Conservation (phyloP, 345 rosid species). For the Theobroma cacao region DNA sequence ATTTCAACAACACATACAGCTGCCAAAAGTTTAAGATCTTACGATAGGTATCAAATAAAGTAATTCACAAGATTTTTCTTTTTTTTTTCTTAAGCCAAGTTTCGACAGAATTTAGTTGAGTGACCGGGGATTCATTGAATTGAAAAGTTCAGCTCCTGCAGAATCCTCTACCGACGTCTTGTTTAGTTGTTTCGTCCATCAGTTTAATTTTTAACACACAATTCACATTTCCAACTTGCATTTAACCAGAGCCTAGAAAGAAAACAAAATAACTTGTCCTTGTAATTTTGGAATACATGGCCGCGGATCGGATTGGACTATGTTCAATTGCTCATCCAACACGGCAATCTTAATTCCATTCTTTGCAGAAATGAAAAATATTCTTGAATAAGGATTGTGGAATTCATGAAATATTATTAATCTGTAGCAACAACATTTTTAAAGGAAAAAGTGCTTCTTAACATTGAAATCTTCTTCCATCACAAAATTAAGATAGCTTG, state of each 20-base stretch:
- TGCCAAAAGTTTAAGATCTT: conserved; percentile 25
- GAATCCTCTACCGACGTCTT: not conserved
- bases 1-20: conserved; percentile 19
- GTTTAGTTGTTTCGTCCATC: not conserved
- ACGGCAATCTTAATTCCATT: conserved; percentile 7
- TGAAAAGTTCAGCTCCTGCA: not conserved
- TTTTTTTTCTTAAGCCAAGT: not conserved
- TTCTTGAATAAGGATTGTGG: not conserved
- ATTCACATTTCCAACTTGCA: not conserved
- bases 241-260: not conserved
- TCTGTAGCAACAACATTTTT: not conserved
- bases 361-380: conserved; percentile 2
- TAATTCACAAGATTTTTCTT: conserved; percentile 1
- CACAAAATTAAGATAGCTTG: not conserved
- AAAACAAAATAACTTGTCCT: not conserved
- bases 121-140: not conserved
- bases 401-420: not conserved
- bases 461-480: too few species aligned
- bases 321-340: not conserved
- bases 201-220: not conserved
- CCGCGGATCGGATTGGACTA: not conserved
- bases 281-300: not conserved
- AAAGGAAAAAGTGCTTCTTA: not conserved
- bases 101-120: not conserved
- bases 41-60: conserved; percentile 37